phyloP scores from a whole-genome alignment of 306 rosid genomes.

The Castanea sativa region DNA sequence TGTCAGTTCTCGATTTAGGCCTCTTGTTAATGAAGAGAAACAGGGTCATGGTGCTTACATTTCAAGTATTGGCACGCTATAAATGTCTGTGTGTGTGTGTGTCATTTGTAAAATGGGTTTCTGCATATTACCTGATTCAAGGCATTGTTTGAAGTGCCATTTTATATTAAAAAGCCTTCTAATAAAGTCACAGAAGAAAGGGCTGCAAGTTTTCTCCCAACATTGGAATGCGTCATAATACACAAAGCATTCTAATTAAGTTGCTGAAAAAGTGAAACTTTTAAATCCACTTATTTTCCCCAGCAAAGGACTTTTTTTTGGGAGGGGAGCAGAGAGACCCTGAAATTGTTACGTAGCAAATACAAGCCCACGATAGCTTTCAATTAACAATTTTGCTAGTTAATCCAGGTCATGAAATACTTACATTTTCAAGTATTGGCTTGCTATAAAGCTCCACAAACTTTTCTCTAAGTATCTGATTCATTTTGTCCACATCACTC shows the following conservation, averaged over 20 bases:
- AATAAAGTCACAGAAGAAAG: not conserved
- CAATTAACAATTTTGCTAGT: not conserved
- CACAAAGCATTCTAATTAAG: not conserved
- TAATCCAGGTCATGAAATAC: conserved; percentile 7
- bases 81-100: conserved; percentile 9
- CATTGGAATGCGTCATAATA: not conserved
- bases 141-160: not conserved
- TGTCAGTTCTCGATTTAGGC: not conserved
- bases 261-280: not conserved
- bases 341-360: too few relatives aligned
- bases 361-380: not conserved
- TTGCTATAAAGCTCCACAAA: conserved; percentile 79
- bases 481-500: conserved; percentile 75
- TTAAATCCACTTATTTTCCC: not conserved
- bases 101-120: not conserved
- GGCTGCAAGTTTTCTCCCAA: not conserved
- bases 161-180: not conserved
- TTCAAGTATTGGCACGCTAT: conserved; percentile 48
- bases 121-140: not conserved
- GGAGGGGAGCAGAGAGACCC: not conserved
- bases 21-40: not conserved
- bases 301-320: not conserved
- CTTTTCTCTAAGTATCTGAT: conserved; percentile 60
- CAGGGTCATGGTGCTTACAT: conserved; percentile 16
- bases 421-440: conserved; percentile 65